These are phyloP conservation scores for Fusarium sarcochroum DNA, from an alignment of 2,329 filamentous ascomycete genomes.

Conservation along the genomic window DNA sequence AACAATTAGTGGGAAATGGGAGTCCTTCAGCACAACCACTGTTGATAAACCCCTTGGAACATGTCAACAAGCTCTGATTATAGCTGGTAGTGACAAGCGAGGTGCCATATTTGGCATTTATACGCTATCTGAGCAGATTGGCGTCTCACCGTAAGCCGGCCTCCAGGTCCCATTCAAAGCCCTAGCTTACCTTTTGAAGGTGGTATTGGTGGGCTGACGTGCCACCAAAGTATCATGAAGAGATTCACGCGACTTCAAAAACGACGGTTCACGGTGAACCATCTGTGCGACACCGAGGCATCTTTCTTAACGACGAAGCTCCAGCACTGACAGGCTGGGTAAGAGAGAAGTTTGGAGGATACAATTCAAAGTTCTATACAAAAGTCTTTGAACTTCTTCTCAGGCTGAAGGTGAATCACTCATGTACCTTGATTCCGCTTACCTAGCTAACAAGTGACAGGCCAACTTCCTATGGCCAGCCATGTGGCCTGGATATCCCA, in stretches of 20 bases:
- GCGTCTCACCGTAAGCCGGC: constrained; percentile 31
- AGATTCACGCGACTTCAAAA: constrained; percentile 11
- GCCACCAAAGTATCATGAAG: constrained; percentile 6
- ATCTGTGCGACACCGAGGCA: constrained; percentile 71
- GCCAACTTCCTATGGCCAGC: constrained; percentile 78
- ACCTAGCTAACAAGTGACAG: constrained; percentile 28
- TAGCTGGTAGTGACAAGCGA: constrained; percentile 34
- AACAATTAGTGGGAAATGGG: constrained; percentile 29
- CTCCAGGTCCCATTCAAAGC: too few species aligned
- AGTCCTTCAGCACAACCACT: constrained; percentile 11
- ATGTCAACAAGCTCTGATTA: not conserved
- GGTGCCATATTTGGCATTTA: constrained; percentile 31
- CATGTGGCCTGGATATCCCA: constrained; percentile 69
- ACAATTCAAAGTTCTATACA: constrained; percentile 70
- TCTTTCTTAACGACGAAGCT: constrained; percentile 71
- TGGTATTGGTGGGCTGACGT: constrained; percentile 47
- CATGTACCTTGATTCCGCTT: accelerated
- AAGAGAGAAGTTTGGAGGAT: constrained; percentile 64
- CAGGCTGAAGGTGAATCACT: constrained; percentile 29
- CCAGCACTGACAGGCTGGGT: constrained; percentile 68
- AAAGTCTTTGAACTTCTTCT: constrained; percentile 71
- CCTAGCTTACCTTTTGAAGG: not conserved
- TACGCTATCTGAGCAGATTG: constrained; percentile 36
- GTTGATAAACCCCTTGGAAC: not conserved
- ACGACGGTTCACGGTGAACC: constrained; percentile 60